Conservation (phyloP, 208 protist species). For the Vickermania ingenoplastis region DNA sequence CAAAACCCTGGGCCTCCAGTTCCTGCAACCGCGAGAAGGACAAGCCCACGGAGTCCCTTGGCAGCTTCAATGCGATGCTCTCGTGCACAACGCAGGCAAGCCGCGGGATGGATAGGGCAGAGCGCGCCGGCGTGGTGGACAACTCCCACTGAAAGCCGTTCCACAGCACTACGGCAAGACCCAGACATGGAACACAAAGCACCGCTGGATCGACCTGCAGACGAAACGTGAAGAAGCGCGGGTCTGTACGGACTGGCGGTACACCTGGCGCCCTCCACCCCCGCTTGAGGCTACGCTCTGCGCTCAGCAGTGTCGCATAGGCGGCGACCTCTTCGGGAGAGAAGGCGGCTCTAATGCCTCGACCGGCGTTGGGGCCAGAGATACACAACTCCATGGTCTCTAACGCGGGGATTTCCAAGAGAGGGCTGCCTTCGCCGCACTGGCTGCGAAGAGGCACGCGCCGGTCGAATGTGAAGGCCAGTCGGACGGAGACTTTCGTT, state of each 20-base stretch:
- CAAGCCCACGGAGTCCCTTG: too few species aligned
- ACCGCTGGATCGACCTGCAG: conserved; percentile 26
- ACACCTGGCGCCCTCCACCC: neutral
- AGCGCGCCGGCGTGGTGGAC: too few species aligned
- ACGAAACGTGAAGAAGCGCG: conserved; percentile 15
- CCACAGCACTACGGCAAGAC: conserved; percentile 31
- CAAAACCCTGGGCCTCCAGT: too few species aligned
- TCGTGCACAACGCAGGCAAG: too few species aligned
- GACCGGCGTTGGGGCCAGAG: too few species aligned
- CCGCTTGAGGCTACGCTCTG: neutral
- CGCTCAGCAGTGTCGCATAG: neutral
- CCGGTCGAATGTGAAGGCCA: neutral
- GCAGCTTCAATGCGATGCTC: too few species aligned
- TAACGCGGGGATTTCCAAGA: too few species aligned
- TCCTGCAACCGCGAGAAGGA: too few species aligned
- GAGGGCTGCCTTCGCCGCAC: too few species aligned
- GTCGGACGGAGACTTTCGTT: neutral
- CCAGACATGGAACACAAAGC: conserved; percentile 22
- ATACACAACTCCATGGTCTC: too few species aligned
- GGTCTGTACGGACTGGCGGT: conserved; percentile 2
- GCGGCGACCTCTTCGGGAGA: neutral
- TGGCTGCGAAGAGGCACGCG: too few species aligned
- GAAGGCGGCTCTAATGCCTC: neutral
- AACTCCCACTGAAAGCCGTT: conserved; percentile 22
- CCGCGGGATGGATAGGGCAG: too few species aligned